Evolutionary conservation across 129 eudicot genomes (phyloP), one percentile per base, ranked within the genome.

Genomic region (Escallonia rubra): DNA sequence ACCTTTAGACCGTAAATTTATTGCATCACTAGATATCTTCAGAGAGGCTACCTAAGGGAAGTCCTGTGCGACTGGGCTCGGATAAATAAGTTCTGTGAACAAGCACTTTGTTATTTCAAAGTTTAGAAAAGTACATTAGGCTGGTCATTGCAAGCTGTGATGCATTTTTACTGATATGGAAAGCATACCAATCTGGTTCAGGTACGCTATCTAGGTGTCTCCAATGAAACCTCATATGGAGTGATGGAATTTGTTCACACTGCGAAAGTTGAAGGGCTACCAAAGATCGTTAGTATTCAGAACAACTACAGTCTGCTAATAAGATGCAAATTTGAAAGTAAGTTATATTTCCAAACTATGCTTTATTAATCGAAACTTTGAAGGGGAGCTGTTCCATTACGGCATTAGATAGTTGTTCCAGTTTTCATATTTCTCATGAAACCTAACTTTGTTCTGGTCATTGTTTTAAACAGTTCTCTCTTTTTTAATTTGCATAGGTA

Each of bases 141-240:
- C 34, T 23, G 34, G 1, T 23, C 34, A 23, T 23, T 23, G 34
- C 34, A 23, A 23, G 34, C 34, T 23, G 34, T 23, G 34, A 54
- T 13, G 13, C 34, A 54, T 2, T 11, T 11, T 54, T 68, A 16
- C 5, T 53, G 54, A 62, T 43, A 61, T 41, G 42, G 14, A 3
- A 16, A 53, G 15, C 40, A n/a, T 60, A 14, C 58, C 9, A 57
- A 43, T 49, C n/a, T 72, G 34, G 72, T 60, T 8, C 74, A 93
- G 96, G 96, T 89, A 23, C 83, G 96, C 63, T 93, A 93, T 74
- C 84, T 93, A 62, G 98, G 98, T 57, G 98, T 93, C 72, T 89
- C 96, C 43, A 93, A 93, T 75, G 98, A 93, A 79, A 89, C 96
- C 78, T 93, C 98, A 55, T 88, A 89, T 72, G 98, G 96, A 68